phyloP scores from a whole-genome alignment of 192 early-diverging fungal species.

The Globomyces pollinis-pini region DNA sequence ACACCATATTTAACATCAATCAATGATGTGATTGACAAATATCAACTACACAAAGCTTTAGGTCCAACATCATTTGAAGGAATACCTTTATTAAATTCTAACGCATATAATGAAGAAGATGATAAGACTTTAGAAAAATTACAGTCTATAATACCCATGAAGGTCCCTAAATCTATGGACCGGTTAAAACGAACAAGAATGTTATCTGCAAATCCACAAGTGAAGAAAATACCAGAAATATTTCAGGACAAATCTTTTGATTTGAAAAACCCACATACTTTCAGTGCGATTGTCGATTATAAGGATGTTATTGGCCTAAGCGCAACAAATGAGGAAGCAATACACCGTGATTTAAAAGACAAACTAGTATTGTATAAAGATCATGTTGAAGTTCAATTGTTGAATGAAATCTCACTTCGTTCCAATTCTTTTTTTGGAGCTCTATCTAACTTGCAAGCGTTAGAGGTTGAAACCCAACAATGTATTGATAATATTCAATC shows the following conservation, averaged over 20 bases:
- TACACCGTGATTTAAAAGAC: constrained; percentile 75
- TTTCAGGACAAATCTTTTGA: constrained; percentile 83
- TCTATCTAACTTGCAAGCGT: constrained; percentile 80
- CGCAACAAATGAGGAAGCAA: constrained; percentile 36
- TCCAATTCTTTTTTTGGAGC: constrained; percentile 97
- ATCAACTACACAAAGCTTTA: constrained; percentile 58
- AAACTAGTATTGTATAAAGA: constrained; percentile 86
- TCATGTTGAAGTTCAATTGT: constrained; percentile 86
- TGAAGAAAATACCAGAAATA: constrained; percentile 76
- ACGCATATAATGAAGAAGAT: constrained; percentile 15
- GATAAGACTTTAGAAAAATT: constrained; percentile 11
- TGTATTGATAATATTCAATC: constrained; percentile 84
- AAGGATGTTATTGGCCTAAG: constrained; percentile 47
- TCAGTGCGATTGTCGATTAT: constrained; percentile 72
- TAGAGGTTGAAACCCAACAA: constrained; percentile 84
- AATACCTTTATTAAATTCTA: constrained; percentile 29
- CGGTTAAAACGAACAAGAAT: constrained; percentile 32
- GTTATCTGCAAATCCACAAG: constrained; percentile 57
- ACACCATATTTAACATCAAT: constrained; percentile 71
- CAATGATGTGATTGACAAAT: constrained; percentile 70
- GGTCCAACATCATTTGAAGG: constrained; percentile 48
- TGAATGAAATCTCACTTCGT: constrained; percentile 87
- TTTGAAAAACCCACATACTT: constrained; percentile 83
- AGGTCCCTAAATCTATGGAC: constrained; percentile 28
- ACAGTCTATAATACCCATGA: not conserved